Evolutionary conservation across 306 rosid species (phyloP), one percentile per base, ranked within the genome.

Genomic region (Quercus glauca): DNA sequence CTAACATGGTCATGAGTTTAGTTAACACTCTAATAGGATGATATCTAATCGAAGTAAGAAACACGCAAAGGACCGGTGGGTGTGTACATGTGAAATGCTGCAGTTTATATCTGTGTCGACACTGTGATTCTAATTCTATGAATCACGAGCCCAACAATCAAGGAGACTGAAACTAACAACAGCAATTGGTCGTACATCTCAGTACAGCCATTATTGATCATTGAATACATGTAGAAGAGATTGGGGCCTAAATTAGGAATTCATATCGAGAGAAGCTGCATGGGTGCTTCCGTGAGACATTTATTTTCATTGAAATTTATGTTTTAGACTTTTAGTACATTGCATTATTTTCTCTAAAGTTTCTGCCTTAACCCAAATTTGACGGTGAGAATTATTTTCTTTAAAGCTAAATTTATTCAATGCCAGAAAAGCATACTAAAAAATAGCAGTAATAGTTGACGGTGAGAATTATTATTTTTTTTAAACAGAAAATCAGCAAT

Each of bases 41-140:
- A 41, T 41, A 41, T 41, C 11, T 41, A 41, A 41, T 41, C 12
- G 74, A 55, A 70, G 69, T 3, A 7, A 55, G 20, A 6, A 72
- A 15, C 55, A 45, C 8, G 73, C 31, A 10, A 52, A 41, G 28
- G 61, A 52, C 29, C 11, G 10, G 13, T 26, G 59, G 75, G 51
- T 25, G 60, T 9, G 29, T 61, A 76, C 83, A 64, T 77, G 87
- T 83, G 85, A 83, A 51, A 55, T 77, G 15, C 61, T 65, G 63
- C 59, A 8, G 53, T 73, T 77, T 35, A 41, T 71, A 76, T 18
- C 78, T 80, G 80, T 23, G 84, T 25, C 58, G 25, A 23, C 25
- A 15, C 35, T 3, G 29, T 71, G 35, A 49, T 71, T 5, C 2
- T 41, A 41, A 41, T 41, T 41, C 45, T 8, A 2, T 8, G 45